Evolutionary conservation across 805 yeast genomes (phyloP).

Genomic region (Metschnikowia anglica): DNA sequence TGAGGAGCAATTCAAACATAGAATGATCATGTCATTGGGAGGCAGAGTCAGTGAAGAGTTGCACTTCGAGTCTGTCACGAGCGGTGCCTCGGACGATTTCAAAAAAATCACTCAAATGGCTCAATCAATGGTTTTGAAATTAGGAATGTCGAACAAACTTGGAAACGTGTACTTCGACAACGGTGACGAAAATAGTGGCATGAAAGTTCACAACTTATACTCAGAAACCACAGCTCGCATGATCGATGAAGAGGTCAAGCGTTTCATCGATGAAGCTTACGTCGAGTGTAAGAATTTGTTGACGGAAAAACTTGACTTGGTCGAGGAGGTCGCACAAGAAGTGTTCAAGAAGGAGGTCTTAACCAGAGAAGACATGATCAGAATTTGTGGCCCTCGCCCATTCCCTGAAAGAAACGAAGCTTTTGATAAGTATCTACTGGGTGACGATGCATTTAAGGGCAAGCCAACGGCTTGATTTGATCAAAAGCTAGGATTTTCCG

Average conservation of each 20-base stretch:
- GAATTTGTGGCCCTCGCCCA: slow-evolving; percentile 74
- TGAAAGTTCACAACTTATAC: slow-evolving; percentile 75
- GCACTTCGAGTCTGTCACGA: slow-evolving; percentile 86
- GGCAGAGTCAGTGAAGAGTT: slow-evolving; percentile 96
- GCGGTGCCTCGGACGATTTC: slow-evolving; percentile 96
- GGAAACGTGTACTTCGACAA: slow-evolving; percentile 83
- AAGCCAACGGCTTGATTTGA: slow-evolving; percentile 22
- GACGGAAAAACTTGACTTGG: slow-evolving; percentile 56
- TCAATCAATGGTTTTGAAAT: slow-evolving; percentile 82
- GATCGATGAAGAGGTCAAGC: slow-evolving; percentile 81
- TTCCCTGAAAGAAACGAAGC: slow-evolving; percentile 81
- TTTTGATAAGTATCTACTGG: slow-evolving; percentile 80
- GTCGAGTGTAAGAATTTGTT: slow-evolving; percentile 65
- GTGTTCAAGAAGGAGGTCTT: slow-evolving; percentile 72
- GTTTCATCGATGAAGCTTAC: slow-evolving; percentile 76
- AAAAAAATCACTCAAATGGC: slow-evolving; percentile 95
- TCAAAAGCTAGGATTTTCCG: too few species aligned
- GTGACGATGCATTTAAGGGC: slow-evolving; percentile 41
- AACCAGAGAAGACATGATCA: slow-evolving; percentile 77
- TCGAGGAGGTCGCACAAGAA: slow-evolving; percentile 71
- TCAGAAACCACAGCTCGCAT: slow-evolving; percentile 80
- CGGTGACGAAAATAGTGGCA: slow-evolving; percentile 48
- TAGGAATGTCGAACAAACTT: slow-evolving; percentile 86
- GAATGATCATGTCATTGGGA: slow-evolving; percentile 96
- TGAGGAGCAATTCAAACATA: slow-evolving; percentile 74